Base-by-base conservation (phyloP, 306 rosid genomes). In the cucumber (Cucumis sativus) region DNA sequence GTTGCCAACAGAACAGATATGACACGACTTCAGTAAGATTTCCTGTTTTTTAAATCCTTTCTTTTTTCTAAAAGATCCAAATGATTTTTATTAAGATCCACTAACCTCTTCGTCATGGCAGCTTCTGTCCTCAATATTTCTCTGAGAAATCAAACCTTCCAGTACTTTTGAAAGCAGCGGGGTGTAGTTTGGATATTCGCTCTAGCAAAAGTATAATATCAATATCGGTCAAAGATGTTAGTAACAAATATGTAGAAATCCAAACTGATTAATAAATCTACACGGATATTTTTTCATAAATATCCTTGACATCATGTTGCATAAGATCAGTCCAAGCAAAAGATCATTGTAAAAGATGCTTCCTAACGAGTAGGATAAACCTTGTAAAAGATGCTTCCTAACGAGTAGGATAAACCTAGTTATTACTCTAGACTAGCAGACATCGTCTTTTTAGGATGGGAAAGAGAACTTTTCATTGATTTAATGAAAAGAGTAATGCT, bases 171-270 rank as follows among this genome's bases (percentile, higher is more conserved):
- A 91, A 84, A 92, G 92, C 84, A 95, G 85, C 37, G 93, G 91
- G 66, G 98, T 92, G 89, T 95, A 79, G 43, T 85, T 81, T 77
- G 98, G 93, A 83, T 95, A 92, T 85, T 95, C 98, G 21, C 84
- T 87, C 98, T 95, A 95, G 85, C 88, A 84, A 20, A 64, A 40
- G 3, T 68, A 84, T 3, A 58, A 10, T 4, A 58, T 4, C 6
- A 58, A 21, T 58, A 21, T 3, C 56, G 30, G 37, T 49, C 57
- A 69, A 33, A 21, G 59, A 75, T 60, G 49, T 45, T 49, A 76
- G 59, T 69, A 79, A 69, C 68, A 52, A 14, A 13, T 66, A 39
- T 13, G 65, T 23, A 20, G 57, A 25, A 78, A 55, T 58, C 64
- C 63, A 37, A 40, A 33, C 25, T 60, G 33, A 40, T 15, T 79